These are phyloP conservation scores for Coemansia sp. DNA, from an alignment of 192 early-diverging fungal genomes.

Conservation along the genomic window DNA sequence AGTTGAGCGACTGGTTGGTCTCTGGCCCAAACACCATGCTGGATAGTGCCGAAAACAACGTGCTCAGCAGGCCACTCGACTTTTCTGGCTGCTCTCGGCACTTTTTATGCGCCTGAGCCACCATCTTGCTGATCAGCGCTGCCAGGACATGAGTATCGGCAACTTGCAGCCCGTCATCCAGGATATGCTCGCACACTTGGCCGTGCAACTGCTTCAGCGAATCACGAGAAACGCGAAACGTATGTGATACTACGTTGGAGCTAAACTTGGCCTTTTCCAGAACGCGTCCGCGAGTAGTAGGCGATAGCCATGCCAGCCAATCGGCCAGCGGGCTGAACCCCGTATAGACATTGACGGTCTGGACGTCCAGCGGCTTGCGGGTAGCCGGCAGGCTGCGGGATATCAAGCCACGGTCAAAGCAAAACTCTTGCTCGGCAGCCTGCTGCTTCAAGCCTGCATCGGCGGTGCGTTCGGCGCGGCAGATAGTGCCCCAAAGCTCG, in stretches of 20 bases:
- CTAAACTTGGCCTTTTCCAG: constrained; percentile 29
- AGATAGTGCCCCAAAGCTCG: constrained; percentile 39
- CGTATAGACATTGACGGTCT: constrained; percentile 23
- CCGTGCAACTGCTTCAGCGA: constrained; percentile 14
- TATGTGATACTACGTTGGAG: constrained; percentile 23
- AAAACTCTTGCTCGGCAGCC: constrained; percentile 5
- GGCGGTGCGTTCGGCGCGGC: constrained; percentile 6
- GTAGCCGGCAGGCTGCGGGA: constrained; percentile 18
- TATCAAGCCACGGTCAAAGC: constrained; percentile 42
- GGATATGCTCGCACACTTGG: constrained; percentile 8
- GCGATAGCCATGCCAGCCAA: constrained; percentile 50
- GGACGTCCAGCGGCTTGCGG: constrained; percentile 22
- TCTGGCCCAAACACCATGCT: constrained; percentile 4
- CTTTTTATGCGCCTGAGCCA: constrained; percentile 34
- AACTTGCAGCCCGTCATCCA: not conserved
- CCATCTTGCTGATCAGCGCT: constrained; percentile 35
- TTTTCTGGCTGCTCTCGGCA: constrained; percentile 11
- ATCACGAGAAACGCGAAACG: constrained; percentile 29
- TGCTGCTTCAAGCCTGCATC: not conserved
- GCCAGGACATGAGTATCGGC: constrained; percentile 28
- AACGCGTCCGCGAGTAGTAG: constrained; percentile 27
- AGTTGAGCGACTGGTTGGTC: constrained; percentile 24
- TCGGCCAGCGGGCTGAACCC: constrained; percentile 33
- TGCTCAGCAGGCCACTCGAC: not conserved
- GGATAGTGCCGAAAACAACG: not conserved